phyloP scores from a whole-genome alignment of 306 rosid genomes.

The Glycine latifolia region DNA sequence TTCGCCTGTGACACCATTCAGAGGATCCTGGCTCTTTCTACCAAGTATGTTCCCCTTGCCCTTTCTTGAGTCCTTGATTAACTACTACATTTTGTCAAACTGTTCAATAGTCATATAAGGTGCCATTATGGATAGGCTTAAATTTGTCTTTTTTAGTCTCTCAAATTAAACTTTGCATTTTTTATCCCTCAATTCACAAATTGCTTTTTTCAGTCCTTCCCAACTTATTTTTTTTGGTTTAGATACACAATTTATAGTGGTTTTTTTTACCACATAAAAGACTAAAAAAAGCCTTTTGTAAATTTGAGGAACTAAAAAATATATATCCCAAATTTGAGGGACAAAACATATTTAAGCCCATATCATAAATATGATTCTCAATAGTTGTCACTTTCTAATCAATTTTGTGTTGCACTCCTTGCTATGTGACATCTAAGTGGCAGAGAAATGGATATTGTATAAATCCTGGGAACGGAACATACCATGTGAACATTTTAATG shows the following conservation, averaged over 20 bases:
- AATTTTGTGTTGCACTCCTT: not conserved
- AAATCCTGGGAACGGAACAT: not conserved
- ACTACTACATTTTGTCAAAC: not conserved
- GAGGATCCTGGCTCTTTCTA: slow-evolving; percentile 78
- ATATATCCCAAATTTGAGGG: no score
- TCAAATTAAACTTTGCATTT: no score
- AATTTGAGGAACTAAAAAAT: no score
- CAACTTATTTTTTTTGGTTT: no score
- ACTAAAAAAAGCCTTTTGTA: no score
- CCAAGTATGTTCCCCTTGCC: slow-evolving; percentile 56
- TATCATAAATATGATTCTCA: slow-evolving; percentile 5
- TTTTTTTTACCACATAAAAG: no score
- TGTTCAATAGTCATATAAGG: not conserved
- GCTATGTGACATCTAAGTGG: not conserved
- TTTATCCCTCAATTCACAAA: no score
- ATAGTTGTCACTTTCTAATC: slow-evolving; percentile 15
- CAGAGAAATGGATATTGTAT: no score
- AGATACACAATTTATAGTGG: no score
- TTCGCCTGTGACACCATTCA: slow-evolving; percentile 79
- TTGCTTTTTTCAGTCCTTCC: no score
- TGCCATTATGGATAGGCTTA: not conserved
- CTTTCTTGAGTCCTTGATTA: slow-evolving; percentile 31
- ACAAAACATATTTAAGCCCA: not conserved
- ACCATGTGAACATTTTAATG: slow-evolving; percentile 5
- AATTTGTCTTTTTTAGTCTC: no score